Evolutionary conservation across 1,139 yeast species (phyloP), one percentile per base, ranked within the genome.

Genomic region (Yamadazyma songkhlaensis): DNA sequence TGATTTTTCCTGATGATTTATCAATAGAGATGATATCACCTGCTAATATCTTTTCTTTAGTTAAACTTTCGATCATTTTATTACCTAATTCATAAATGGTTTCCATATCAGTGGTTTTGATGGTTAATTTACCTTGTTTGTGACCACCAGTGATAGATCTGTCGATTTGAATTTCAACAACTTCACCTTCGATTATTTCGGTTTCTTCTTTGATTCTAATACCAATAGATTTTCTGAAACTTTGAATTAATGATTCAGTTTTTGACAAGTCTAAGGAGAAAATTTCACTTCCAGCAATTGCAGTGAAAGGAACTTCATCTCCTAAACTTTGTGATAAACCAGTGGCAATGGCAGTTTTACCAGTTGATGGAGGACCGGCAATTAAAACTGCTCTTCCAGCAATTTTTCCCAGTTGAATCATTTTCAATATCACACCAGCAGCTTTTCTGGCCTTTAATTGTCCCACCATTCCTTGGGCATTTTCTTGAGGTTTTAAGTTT

Each of bases 281-380:
- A 39, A 94, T 81, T 64, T 94, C 99, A 30, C 95, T 83, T 6
- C 96, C 98, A 3, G 96, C 90, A 54, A 94, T 75, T 9, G 95
- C 89, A 8, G 97, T 92, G 62, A 94, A 94, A 31, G 98, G 98
- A 31, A 94, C 97, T 52, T 90, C 96, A 14, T 67, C 56, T 10
- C 98, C 98, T 49, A 94, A 73, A 34, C 81, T 79, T 61, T 92
- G 97, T 9, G 96, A 77, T 42, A 92, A 72, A 22, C 97, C 99
- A 92, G 90, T 89, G 22, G 99, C 99, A 54, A 94, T 82, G 36
- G 99, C 99, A 9, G 99, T 94, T 61, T 94, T 94, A 61, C 99
- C 99, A 2, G 98, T 94, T 1, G 96, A 85, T 25, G 98, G 98
- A 8, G 98, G 98, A 6, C 99, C 99, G 0, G 98, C 97, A 45